Evolutionary conservation across 2,329 filamentous ascomycete species (phyloP), one percentile per base, ranked within the genome.

Genomic region (Penicillium concentricum): DNA sequence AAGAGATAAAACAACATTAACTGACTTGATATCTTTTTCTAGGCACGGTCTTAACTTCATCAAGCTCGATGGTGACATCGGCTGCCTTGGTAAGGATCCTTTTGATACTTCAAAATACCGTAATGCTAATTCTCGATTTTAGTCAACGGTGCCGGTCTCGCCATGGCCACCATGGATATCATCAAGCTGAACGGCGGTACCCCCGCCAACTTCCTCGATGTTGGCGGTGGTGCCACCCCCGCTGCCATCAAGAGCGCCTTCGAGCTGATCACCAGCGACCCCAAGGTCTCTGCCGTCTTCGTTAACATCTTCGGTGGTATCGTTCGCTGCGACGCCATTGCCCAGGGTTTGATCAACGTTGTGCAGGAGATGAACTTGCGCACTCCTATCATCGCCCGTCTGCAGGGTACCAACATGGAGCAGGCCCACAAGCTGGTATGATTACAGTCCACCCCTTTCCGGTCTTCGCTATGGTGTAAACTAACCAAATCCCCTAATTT

Each of bases 221-320:
- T 99, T 68, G 94, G 94, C 73, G 94, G 94, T 76, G 94, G 94
- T 82, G 94, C 94, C 67, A 99, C 94, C 59, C 92, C 94, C 34
- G 89, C 92, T 66, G 94, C 94, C 70, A 99, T 99, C 81, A 91
- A 92, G 82, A 89, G 94, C 79, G 94, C 94, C 66, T 99, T 99
- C 74, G 92, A 96, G 78, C 90, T 99, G 72, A 99, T 99, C 82
- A 99, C 94, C 69, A 94, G 89, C 79, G 94, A 99, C 78, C 87
- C 92, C 74, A 97, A 97, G 85, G 94, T 99, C 66, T 93, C 92
- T 50, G 94, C 94, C 72, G 94, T 99, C 81, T 99, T 99, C 70
- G 94, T 99, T 82, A 99, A 99, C 86, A 99, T 99, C 78, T 99
- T 99, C 75, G 94, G 94, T 75, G 94, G 94, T 81, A 99, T 99